These are phyloP conservation scores for Pseudopediastrum boryanum DNA, from an alignment of 139 green algal genomes.

Conservation along the genomic window DNA sequence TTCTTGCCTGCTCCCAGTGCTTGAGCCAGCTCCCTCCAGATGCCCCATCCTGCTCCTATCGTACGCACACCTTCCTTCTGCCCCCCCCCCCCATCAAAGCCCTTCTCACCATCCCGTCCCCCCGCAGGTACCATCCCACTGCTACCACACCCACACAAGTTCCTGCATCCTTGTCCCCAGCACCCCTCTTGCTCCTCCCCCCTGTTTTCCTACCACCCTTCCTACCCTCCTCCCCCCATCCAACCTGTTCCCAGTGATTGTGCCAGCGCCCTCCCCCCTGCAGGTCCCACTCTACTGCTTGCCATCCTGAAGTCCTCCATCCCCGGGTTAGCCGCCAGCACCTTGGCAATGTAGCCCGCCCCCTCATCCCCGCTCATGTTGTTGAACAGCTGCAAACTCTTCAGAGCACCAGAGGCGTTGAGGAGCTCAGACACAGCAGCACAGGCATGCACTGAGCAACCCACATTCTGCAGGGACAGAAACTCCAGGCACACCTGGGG, in stretches of 20 bases:
- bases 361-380: conserved; percentile 94
- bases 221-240: not conserved
- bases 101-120: no score
- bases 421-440: conserved; percentile 81
- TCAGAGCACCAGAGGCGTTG: conserved; percentile 40
- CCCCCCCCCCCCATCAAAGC: no score
- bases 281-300: conserved; percentile 78
- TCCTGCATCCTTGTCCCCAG: no score
- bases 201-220: no score
- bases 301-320: conserved; percentile 89
- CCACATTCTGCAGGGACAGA: conserved; percentile 88
- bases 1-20: no score
- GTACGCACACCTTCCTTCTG: no score
- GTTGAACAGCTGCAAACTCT: conserved; percentile 89
- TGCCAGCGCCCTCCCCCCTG: conserved; percentile 74
- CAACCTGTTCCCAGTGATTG: conserved; percentile 59
- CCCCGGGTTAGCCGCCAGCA: conserved; percentile 70
- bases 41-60: no score
- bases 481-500: conserved; percentile 47
- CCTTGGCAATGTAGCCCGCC: conserved; percentile 59
- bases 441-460: conserved; percentile 87
- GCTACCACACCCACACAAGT: no score
- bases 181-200: no score
- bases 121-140: no score
- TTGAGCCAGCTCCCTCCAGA: no score